Percentiles rank a stretch among this genome's conserved stretches.
These are phyloP conservation scores for Climacium dendroides DNA, from an alignment of 225 moss, liverwort and hornwort species.

Conservation along the genomic window DNA sequence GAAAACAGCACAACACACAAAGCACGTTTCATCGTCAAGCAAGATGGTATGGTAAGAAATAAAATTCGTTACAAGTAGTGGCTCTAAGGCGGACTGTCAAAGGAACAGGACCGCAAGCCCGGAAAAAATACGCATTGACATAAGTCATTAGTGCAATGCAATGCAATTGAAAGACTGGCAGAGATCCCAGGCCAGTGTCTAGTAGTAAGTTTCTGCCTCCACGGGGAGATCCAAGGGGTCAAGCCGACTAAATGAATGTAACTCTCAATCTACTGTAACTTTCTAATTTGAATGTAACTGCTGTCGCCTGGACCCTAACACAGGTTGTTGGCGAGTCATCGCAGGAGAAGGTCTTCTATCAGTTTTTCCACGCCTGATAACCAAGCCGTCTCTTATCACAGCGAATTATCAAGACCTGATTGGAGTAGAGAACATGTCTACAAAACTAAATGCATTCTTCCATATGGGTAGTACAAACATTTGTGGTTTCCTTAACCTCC, in stretches of 20 bases:
- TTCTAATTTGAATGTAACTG: neutral
- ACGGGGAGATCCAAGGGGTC: neutral
- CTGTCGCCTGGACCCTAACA: neutral
- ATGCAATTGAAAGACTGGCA: neutral
- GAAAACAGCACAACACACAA: neutral
- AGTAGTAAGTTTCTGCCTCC: neutral
- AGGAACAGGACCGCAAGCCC: neutral
- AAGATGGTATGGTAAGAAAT: neutral
- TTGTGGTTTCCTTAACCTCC: constrained; percentile 43
- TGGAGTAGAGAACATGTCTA: neutral
- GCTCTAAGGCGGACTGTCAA: neutral
- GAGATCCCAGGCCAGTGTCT: neutral
- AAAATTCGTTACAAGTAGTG: neutral
- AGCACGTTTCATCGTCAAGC: neutral
- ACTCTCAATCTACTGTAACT: neutral
- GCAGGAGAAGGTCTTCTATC: neutral
- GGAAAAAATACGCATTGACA: neutral
- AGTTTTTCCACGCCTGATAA: neutral
- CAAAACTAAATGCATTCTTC: neutral
- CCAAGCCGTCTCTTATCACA: neutral
- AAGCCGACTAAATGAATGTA: neutral
- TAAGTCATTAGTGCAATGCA: neutral
- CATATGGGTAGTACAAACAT: neutral
- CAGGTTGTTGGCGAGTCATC: neutral
- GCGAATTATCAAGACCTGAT: neutral